phyloP scores from a whole-genome alignment of 768 basidiomycete species.

The Auricularia sp. region DNA sequence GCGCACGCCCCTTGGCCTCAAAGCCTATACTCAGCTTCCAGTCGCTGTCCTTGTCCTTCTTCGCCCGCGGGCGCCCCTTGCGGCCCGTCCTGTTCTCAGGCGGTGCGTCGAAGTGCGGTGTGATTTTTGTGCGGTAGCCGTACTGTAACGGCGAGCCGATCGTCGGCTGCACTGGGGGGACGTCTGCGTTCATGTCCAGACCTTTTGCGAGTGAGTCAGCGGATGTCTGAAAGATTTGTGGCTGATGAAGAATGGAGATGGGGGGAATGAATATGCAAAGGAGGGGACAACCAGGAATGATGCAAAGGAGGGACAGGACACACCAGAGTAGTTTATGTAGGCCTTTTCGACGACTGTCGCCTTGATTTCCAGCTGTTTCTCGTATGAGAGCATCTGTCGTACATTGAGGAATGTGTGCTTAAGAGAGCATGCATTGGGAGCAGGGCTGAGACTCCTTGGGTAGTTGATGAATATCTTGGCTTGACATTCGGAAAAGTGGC shows the following conservation, averaged over 20 bases:
- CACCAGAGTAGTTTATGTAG: conserved; percentile 65
- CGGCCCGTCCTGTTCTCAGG: conserved; percentile 26
- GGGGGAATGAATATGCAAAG: neutral
- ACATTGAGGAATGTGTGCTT: neutral
- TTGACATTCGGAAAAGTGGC: too few species aligned
- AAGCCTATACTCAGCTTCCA: conserved; percentile 83
- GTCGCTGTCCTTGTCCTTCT: conserved; percentile 11
- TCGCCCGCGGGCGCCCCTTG: neutral
- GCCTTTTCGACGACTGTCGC: conserved; percentile 78
- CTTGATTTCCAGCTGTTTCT: conserved; percentile 77
- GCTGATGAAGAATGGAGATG: too few species aligned
- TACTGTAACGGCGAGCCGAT: conserved; percentile 85
- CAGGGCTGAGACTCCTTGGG: too few species aligned
- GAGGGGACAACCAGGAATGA: too few species aligned
- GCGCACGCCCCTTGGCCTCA: conserved; percentile 62
- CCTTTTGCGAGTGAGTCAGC: neutral
- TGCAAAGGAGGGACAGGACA: conserved; percentile 6
- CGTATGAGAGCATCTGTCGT: conserved; percentile 76
- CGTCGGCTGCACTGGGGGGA: conserved; percentile 64
- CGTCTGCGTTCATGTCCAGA: conserved; percentile 22
- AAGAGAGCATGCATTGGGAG: too few species aligned
- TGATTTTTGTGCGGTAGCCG: conserved; percentile 91
- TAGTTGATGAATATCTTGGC: too few species aligned
- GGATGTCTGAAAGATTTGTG: too few species aligned
- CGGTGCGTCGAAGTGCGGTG: conserved; percentile 87